phyloP scores from a whole-genome alignment of 352 stramenopile species.

The Hyphochytrium catenoides region DNA sequence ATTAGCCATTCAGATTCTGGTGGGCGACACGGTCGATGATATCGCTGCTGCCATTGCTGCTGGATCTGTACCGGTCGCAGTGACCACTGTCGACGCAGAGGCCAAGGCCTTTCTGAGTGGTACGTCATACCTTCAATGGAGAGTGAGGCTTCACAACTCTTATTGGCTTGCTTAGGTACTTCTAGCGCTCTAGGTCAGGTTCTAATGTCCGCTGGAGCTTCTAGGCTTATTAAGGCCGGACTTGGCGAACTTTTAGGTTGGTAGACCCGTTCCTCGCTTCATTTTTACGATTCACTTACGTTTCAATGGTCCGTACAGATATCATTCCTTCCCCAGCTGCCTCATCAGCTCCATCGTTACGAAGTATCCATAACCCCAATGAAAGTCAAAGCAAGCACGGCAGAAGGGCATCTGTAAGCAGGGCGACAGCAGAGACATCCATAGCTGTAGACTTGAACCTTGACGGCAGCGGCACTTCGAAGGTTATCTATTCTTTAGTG shows the following conservation, averaged over 20 bases:
- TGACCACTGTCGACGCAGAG: slow-evolving; percentile 60
- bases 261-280: slow-evolving; percentile 6
- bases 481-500: slow-evolving; percentile 11
- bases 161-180: too few relatives aligned
- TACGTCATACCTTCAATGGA: slow-evolving; percentile 14
- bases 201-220: slow-evolving; percentile 16
- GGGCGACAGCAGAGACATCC: slow-evolving; percentile 80
- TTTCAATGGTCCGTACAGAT: background rate
- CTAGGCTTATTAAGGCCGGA: slow-evolving; percentile 13
- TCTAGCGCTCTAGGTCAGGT: slow-evolving; percentile 9
- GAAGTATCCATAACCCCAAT: too few relatives aligned
- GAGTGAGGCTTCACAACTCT: slow-evolving; percentile 3
- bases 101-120: slow-evolving; percentile 40
- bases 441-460: slow-evolving; percentile 65
- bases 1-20: too few relatives aligned
- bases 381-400: slow-evolving; percentile 2
- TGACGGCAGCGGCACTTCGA: slow-evolving; percentile 58
- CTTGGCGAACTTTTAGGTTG: slow-evolving; percentile 15
- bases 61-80: slow-evolving; percentile 34
- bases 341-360: too few relatives aligned
- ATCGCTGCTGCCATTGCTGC: slow-evolving; percentile 56
- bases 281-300: slow-evolving; percentile 7
- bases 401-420: slow-evolving; percentile 22
- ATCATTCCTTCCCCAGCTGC: slow-evolving; percentile 4
- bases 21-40: slow-evolving; percentile 91